Percentiles rank a stretch among this genome's conserved stretches.
Evolutionary conservation across 495 filamentous ascomycete genomes (phyloP).

Genomic region (Aspergillus cristatus): DNA sequence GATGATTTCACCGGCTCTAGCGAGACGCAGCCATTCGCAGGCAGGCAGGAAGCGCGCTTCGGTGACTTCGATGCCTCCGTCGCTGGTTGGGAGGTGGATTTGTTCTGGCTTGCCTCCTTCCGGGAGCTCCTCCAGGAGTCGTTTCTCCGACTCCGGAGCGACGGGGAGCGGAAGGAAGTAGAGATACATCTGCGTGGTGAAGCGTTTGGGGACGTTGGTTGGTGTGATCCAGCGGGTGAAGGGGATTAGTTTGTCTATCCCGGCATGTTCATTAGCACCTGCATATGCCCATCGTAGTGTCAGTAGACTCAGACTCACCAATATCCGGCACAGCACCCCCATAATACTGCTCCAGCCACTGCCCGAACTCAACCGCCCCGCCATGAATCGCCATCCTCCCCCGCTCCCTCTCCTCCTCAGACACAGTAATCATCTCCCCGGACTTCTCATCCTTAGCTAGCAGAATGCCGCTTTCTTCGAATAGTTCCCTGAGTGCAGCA

Average conservation of each 20-base stretch:
- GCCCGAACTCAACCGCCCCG: slow-evolving; percentile 48
- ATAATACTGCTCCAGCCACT: slow-evolving; percentile 58
- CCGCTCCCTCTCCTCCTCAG: slow-evolving; percentile 48
- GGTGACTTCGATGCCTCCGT: slow-evolving; percentile 80
- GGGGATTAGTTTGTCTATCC: slow-evolving; percentile 55
- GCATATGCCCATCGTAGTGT: no score
- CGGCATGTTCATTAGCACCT: slow-evolving; percentile 5
- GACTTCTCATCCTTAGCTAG: slow-evolving; percentile 50
- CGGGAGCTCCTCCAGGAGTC: slow-evolving; percentile 20
- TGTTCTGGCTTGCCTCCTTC: slow-evolving; percentile 28
- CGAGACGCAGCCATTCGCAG: slow-evolving; percentile 55
- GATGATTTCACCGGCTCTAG: slow-evolving; percentile 57
- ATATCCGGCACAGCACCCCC: slow-evolving; percentile 55
- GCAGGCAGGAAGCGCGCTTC: slow-evolving; percentile 68
- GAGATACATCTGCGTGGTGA: slow-evolving; percentile 92
- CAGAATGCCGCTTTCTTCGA: slow-evolving; percentile 90
- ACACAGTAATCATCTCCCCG: slow-evolving; percentile 45
- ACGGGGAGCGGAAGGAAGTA: slow-evolving; percentile 85
- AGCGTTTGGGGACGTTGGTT: slow-evolving; percentile 57
- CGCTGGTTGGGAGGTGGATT: slow-evolving; percentile 55
- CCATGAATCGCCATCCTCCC: slow-evolving; percentile 61
- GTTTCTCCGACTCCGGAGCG: slow-evolving; percentile 29
- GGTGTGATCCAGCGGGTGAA: slow-evolving; percentile 94
- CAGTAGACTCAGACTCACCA: slow-evolving; percentile 31
- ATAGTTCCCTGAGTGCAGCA: slow-evolving; percentile 81